phyloP scores from a whole-genome alignment of 148 eudicot species.

The Fagopyrum esculentum region DNA sequence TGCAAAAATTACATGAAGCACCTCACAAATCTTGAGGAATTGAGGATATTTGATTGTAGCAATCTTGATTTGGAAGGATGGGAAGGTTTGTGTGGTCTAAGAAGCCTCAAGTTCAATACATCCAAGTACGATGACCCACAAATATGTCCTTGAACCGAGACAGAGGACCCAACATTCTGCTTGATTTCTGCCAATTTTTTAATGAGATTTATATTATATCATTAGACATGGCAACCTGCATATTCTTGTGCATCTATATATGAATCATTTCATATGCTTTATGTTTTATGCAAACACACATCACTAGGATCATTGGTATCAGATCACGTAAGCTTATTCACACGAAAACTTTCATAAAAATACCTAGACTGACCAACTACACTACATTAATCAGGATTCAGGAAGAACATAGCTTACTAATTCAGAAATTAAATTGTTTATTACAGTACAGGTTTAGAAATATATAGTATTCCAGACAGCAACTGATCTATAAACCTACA shows the following conservation, averaged over 20 bases:
- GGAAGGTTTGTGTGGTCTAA: too few species aligned
- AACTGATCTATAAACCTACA: not conserved
- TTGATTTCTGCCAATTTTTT: slow-evolving; percentile 25
- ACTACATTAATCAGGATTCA: not conserved
- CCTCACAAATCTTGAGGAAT: too few species aligned
- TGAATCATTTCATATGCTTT: not conserved
- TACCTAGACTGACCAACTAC: not conserved
- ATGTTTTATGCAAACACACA: too few species aligned
- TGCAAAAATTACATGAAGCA: too few species aligned
- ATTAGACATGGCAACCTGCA: not conserved
- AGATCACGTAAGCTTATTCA: not conserved
- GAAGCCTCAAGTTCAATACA: too few species aligned
- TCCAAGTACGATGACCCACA: slow-evolving; percentile 36
- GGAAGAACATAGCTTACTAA: not conserved
- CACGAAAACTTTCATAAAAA: not conserved
- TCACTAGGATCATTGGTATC: too few species aligned
- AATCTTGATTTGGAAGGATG: too few species aligned
- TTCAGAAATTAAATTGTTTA: not conserved
- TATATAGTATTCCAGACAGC: not conserved
- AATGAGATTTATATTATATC: not conserved
- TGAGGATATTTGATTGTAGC: too few species aligned
- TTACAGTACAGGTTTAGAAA: not conserved
- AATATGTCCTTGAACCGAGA: slow-evolving; percentile 48
- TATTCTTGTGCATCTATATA: not conserved
- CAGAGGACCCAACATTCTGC: slow-evolving; percentile 40